Base-by-base conservation (phyloP, 306 rosid species). In the Casuarina cunninghamiana region DNA sequence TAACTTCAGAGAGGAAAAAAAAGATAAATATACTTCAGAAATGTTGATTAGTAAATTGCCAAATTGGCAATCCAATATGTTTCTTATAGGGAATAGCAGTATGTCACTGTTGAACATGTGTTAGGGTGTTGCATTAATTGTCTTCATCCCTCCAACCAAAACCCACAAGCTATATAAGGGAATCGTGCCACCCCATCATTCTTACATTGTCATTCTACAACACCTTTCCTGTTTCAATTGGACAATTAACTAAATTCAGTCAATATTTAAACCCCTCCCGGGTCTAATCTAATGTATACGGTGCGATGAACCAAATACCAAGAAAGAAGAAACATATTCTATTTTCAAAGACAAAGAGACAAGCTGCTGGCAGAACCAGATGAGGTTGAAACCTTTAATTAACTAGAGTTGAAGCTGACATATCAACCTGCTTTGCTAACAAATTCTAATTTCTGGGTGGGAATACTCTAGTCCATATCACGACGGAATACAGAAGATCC, bases 361-460 rank as follows among this genome's bases (percentile, higher is more conserved):
- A 78, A 78, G n/a, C 65, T 49, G 80, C 45, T 42, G 9, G 44
- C 26, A 80, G 62, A 73, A 76, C 75, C 80, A 82, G 80, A 75
- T 87, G 84, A 87, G 63, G 72, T 53, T 79, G 79, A 77, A 82
- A 85, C 80, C 79, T 67, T 69, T 79, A 77, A 85, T 69, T 78
- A 78, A 80, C 83, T 80, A 87, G 78, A 86, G 86, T 86, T 86
- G 93, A 88, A 73, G 77, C 57, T 41, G 86, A 81, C 85, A 81
- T 35, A 54, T 73, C 73, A 85, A 84, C 86, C 77, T 82, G 70
- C 68, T 75, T 55, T 57, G 67, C 71, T 79, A 71, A 77, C 82
- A 77, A 69, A 42, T 54, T 66, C 19, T 49, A 32, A 81, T 71
- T 69, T 72, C 58, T 10, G 58, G 75, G 26, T 17, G 5, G 61